Evolutionary conservation across 768 basidiomycete genomes (phyloP), one percentile per base, ranked within the genome.

Genomic region (Nidula microcarpa): DNA sequence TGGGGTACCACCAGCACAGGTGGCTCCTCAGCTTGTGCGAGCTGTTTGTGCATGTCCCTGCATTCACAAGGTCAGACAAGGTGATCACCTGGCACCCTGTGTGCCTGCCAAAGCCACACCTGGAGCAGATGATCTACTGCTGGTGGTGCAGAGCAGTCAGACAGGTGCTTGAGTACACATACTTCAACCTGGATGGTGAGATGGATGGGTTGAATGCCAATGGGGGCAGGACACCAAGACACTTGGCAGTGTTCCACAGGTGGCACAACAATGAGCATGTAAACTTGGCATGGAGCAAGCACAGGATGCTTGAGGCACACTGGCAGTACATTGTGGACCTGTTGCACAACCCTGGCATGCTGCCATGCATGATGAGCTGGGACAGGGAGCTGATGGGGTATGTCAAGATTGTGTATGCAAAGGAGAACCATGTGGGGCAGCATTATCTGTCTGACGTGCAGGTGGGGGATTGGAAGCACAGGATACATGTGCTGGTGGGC

Each of bases 261-360:
- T 80, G 79, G 79, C 79, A 80, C 46, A 81, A 81, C 53, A 65
- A 67, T 47, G 71, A 71, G n/a, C 72, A 77, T 6, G 74, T 81
- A 7, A 74, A 73, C 51, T 58, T 53, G 2, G 76, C 69, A 4
- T 81, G 79, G 79, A 69, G 69, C 16, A 78, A 81, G 58, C 55
- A 61, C 13, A 79, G 79, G 0, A 62, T 67, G n/a, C 57, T 77
- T 30, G 73, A 76, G 55, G 61, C 72, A 48, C 79, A 80, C 54
- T 58, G 68, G n/a, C 57, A 61, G 35, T 81, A 81, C 52, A 50
- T 79, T 23, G 60, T 60, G 32, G 55, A 55, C 1, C 53, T 70
- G 6, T 52, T 76, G 43, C 63, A 62, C 4, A 74, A 81, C 54
- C 72, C 73, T 4, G 68, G 68, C 16, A 64, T 69, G 16, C 39